Evolutionary conservation across 225 moss, liverwort and hornwort genomes (phyloP).

Genomic region (Lunularia cruciata): DNA sequence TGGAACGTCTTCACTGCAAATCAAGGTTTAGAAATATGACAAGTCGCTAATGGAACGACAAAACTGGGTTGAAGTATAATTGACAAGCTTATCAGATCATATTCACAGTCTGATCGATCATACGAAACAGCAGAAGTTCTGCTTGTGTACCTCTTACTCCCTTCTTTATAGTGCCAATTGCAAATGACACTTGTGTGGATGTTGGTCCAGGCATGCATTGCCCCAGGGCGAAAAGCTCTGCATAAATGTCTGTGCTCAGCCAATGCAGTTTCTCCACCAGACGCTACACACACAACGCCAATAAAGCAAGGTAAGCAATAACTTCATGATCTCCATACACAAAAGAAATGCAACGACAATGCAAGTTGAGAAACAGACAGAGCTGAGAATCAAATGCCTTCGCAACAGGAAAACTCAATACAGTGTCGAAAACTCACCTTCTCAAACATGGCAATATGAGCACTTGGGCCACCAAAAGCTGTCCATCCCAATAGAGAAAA

Average conservation of each 20-base stretch:
- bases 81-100: background rate
- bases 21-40: too few species aligned
- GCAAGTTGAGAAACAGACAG: too few species aligned
- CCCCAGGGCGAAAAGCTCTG: slow-evolving; percentile 57
- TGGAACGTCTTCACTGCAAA: too few species aligned
- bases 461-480: slow-evolving; percentile 63
- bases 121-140: background rate
- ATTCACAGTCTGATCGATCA: background rate
- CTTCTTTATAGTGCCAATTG: slow-evolving; percentile 53
- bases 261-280: slow-evolving; percentile 56
- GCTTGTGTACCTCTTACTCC: slow-evolving; percentile 42
- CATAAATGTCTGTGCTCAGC: slow-evolving; percentile 40
- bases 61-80: too few species aligned
- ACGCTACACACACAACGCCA: slow-evolving; percentile 28
- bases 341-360: too few species aligned
- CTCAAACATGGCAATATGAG: slow-evolving; percentile 58
- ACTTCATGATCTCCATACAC: too few species aligned
- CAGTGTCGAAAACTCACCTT: slow-evolving; percentile 33
- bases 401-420: too few species aligned
- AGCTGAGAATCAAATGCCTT: background rate
- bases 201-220: slow-evolving; percentile 63
- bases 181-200: slow-evolving; percentile 60
- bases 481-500: slow-evolving; percentile 60
- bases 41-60: too few species aligned
- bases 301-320: too few species aligned